phyloP scores from a whole-genome alignment of 1,284 basidiomycete genomes.

The Spongispora temasekensis region DNA sequence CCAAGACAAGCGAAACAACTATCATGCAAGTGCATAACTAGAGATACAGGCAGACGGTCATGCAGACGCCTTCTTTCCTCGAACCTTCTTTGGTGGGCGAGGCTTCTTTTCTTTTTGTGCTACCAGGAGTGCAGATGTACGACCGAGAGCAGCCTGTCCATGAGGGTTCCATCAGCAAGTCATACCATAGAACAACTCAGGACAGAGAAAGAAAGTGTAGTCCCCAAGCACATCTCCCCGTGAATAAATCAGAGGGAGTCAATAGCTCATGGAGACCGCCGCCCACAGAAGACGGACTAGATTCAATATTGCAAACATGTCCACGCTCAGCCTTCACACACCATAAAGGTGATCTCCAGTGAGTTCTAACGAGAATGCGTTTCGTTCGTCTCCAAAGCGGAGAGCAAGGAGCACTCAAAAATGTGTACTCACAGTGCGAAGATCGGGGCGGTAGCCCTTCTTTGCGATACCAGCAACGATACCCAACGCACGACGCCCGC shows the following conservation, averaged over 20 bases:
- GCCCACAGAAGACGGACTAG: slow-evolving; percentile 13
- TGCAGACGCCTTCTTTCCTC: slow-evolving; percentile 66
- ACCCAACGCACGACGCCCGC: slow-evolving; percentile 74
- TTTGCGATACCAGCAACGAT: slow-evolving; percentile 67
- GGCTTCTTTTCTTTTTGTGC: slow-evolving; percentile 77
- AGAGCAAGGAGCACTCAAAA: neutral
- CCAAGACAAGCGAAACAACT: no score
- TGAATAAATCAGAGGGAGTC: slow-evolving; percentile 14
- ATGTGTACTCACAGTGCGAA: slow-evolving; percentile 66
- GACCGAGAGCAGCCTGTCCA: slow-evolving; percentile 75
- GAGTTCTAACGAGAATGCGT: slow-evolving; percentile 77
- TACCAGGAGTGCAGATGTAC: slow-evolving; percentile 73
- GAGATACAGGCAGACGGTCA: slow-evolving; percentile 28
- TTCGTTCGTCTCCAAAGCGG: slow-evolving; percentile 7
- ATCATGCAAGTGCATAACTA: slow-evolving; percentile 27
- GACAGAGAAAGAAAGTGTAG: slow-evolving; percentile 22
- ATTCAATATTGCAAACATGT: slow-evolving; percentile 80
- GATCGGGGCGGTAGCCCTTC: slow-evolving; percentile 82
- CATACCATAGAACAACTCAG: slow-evolving; percentile 11
- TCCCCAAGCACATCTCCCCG: slow-evolving; percentile 24
- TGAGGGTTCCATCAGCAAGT: slow-evolving; percentile 20
- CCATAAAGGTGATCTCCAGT: slow-evolving; percentile 60
- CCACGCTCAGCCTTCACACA: slow-evolving; percentile 82
- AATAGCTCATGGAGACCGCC: slow-evolving; percentile 26
- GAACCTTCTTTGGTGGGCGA: slow-evolving; percentile 67